Percentiles rank a stretch among this genome's conserved stretches.
phyloP scores from a whole-genome alignment of 1,139 yeast species.

The Magnusiomyces ingens region DNA sequence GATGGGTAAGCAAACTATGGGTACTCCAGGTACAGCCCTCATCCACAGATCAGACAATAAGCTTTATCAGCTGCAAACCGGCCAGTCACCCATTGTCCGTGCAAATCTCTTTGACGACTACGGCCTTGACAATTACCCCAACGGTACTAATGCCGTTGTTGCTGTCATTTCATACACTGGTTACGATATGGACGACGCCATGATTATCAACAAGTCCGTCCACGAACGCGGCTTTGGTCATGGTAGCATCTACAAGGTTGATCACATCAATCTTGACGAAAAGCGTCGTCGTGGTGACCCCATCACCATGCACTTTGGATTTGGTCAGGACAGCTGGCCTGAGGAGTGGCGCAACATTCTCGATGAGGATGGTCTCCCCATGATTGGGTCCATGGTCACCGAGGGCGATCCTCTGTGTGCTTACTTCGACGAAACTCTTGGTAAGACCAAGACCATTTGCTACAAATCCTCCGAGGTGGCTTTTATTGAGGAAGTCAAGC shows the following conservation, averaged over 20 bases:
- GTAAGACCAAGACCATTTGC: slow-evolving; percentile 85
- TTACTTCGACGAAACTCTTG: slow-evolving; percentile 81
- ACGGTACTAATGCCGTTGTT: slow-evolving; percentile 97
- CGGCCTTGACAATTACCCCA: slow-evolving; percentile 98
- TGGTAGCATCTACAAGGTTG: slow-evolving; percentile 93
- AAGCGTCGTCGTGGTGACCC: slow-evolving; percentile 91
- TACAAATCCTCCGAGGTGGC: slow-evolving; percentile 96
- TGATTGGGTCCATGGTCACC: slow-evolving; percentile 77
- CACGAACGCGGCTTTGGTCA: slow-evolving; percentile 98
- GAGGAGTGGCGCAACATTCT: slow-evolving; percentile 79
- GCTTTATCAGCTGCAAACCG: slow-evolving; percentile 83
- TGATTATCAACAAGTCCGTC: slow-evolving; percentile 94
- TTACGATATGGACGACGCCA: slow-evolving; percentile 99
- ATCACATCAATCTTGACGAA: slow-evolving; percentile 74
- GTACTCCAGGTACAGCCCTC: slow-evolving; percentile 97
- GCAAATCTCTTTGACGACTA: slow-evolving; percentile 91
- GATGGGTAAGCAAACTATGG: slow-evolving; percentile 99
- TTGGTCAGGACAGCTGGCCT: slow-evolving; percentile 91
- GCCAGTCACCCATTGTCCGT: slow-evolving; percentile 96
- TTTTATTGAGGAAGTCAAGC: slow-evolving; percentile 88
- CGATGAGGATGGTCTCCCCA: slow-evolving; percentile 91
- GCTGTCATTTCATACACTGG: slow-evolving; percentile 99
- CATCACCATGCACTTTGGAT: slow-evolving; percentile 88
- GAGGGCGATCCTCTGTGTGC: slow-evolving; percentile 98
- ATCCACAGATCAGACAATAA: slow-evolving; percentile 92